phyloP scores from a whole-genome alignment of 768 basidiomycete genomes.

The Mycena rosella region DNA sequence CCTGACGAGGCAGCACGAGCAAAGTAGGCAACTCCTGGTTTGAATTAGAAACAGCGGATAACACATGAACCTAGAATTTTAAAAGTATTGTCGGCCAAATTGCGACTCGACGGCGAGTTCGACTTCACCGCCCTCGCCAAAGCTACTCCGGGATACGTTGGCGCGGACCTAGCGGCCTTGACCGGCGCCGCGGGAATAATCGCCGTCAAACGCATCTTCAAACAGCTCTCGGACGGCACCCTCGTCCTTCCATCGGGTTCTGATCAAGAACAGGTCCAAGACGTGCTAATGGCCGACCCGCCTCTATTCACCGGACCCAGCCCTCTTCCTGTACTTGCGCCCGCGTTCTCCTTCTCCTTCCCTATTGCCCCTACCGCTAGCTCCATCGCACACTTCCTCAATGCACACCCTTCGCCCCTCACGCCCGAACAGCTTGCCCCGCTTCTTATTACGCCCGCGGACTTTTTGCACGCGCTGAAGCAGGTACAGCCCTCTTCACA shows the following conservation, averaged over 20 bases:
- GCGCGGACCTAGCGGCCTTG: constrained; percentile 92
- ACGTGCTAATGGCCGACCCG: constrained; percentile 61
- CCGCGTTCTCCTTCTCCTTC: constrained; percentile 35
- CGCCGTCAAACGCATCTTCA: constrained; percentile 96
- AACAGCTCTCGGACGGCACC: constrained; percentile 76
- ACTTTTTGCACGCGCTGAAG: constrained; percentile 86
- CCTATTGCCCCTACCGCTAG: constrained; percentile 53
- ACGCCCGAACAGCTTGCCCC: constrained; percentile 83
- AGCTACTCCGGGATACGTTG: constrained; percentile 96
- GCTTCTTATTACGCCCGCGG: constrained; percentile 82
- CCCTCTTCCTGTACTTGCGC: constrained; percentile 29
- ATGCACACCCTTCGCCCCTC: constrained; percentile 86
- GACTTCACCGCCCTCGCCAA: constrained; percentile 89
- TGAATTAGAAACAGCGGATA: background rate
- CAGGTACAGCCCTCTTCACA: constrained; percentile 96
- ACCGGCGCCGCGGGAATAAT: constrained; percentile 95
- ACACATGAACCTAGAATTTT: constrained; percentile 73
- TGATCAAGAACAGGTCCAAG: constrained; percentile 38
- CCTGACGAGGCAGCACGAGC: constrained; percentile 92
- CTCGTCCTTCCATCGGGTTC: constrained; percentile 60
- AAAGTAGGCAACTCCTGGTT: constrained; percentile 69
- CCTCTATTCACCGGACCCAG: constrained; percentile 42
- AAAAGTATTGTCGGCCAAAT: constrained; percentile 84
- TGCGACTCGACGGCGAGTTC: constrained; percentile 89
- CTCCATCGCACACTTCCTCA: constrained; percentile 92